These are phyloP conservation scores for Aegilops tauschii DNA, from an alignment of 176 grass and related monocot species.

Conservation along the genomic window DNA sequence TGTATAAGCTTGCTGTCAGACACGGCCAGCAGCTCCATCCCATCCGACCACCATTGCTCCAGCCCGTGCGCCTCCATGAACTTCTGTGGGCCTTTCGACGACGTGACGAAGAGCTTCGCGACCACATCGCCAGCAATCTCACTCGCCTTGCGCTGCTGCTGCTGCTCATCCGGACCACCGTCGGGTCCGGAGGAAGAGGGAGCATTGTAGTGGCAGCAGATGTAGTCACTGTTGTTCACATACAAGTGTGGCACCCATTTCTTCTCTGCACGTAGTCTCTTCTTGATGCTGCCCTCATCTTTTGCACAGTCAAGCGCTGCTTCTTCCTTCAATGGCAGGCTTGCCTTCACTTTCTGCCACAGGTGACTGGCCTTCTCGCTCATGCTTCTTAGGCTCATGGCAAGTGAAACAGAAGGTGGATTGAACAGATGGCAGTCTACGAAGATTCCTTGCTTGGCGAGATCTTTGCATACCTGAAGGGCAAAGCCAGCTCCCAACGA, in stretches of 20 bases:
- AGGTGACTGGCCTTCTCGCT: constrained; percentile 68
- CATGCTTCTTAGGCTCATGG: constrained; percentile 72
- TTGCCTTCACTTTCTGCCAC: constrained; percentile 65
- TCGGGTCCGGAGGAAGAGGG: constrained; percentile 29
- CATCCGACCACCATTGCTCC: constrained; percentile 93
- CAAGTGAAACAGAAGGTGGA: constrained; percentile 88
- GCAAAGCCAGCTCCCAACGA: constrained; percentile 83
- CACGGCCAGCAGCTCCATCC: constrained; percentile 67
- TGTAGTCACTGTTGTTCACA: constrained; percentile 89
- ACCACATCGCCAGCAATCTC: constrained; percentile 37
- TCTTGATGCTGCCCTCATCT: constrained; percentile 36
- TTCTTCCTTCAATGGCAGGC: constrained; percentile 52
- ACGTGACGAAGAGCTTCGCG: constrained; percentile 73
- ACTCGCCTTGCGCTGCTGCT: constrained; percentile 27
- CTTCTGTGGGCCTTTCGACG: constrained; percentile 72
- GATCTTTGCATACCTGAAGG: constrained; percentile 76
- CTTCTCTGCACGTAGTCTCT: constrained; percentile 37
- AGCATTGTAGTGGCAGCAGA: constrained; percentile 83
- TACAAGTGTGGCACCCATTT: constrained; percentile 91
- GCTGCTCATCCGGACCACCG: constrained; percentile 28
- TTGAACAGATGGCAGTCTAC: constrained; percentile 94
- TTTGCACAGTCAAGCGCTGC: constrained; percentile 20
- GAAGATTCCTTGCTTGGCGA: constrained; percentile 74
- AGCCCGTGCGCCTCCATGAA: constrained; percentile 85
- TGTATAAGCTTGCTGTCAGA: constrained; percentile 83